Percentiles rank a stretch among this genome's conserved stretches.
Conservation (phyloP, 2,329 filamentous ascomycete species). For the Botryotinia narcissicola region DNA sequence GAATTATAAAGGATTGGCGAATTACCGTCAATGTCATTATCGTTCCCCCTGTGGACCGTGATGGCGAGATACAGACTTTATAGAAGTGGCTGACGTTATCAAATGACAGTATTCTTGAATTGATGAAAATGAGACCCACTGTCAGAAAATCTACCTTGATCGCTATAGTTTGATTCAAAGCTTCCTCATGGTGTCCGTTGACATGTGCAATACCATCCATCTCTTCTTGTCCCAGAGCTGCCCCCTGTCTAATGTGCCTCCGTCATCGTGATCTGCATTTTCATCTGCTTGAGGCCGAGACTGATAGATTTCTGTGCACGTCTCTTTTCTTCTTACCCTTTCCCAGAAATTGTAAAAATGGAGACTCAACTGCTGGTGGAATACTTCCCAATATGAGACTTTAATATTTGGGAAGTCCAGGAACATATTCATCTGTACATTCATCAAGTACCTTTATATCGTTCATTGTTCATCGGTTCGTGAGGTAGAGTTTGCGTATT, state of each 20-base stretch:
- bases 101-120: too few species aligned
- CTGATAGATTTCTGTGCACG: background rate
- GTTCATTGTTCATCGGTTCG: too few species aligned
- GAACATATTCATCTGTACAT: constrained; percentile 25
- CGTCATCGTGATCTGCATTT: too few species aligned
- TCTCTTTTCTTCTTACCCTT: background rate
- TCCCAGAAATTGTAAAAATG: background rate
- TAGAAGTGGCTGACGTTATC: too few species aligned
- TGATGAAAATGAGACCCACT: too few species aligned
- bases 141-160: too few species aligned
- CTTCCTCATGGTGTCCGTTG: background rate
- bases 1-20: too few species aligned
- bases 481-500: background rate
- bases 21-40: too few species aligned
- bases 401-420: constrained; percentile 25
- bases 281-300: background rate
- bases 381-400: background rate
- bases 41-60: too few species aligned
- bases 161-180: background rate
- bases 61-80: too few species aligned
- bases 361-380: background rate
- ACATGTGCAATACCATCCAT: too few species aligned
- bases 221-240: background rate
- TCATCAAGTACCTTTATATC: constrained; percentile 14
- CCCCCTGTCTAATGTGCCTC: background rate